Evolutionary conservation across 495 filamentous ascomycete species (phyloP).

Genomic region (Daldinia vernicosa): DNA sequence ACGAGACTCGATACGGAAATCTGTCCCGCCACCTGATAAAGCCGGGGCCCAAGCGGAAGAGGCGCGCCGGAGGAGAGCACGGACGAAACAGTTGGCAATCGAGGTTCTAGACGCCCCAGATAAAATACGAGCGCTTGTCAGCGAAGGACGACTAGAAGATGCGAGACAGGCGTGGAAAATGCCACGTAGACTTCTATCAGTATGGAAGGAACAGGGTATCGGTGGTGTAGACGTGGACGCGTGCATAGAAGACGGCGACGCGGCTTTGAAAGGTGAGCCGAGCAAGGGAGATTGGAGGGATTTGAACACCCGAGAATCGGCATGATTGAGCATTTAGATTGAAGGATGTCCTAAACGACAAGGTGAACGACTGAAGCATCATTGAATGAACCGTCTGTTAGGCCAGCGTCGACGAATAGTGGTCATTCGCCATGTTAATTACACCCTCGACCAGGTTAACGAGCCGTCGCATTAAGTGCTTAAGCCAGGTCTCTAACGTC

Average conservation of each 20-base stretch:
- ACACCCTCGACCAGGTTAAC: neutral
- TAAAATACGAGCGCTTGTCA: constrained; percentile 69
- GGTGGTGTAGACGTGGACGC: constrained; percentile 59
- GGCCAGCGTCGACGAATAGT: neutral
- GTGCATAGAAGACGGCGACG: constrained; percentile 64
- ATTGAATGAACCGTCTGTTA: neutral
- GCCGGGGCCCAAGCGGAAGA: constrained; percentile 49
- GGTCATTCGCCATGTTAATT: neutral
- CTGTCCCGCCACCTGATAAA: constrained; percentile 46
- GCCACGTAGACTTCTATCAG: constrained; percentile 59
- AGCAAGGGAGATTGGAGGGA: constrained; percentile 45
- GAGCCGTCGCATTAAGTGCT: neutral
- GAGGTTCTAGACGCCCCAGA: constrained; percentile 73
- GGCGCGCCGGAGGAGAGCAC: constrained; percentile 50
- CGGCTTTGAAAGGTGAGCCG: constrained; percentile 50
- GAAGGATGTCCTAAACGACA: neutral
- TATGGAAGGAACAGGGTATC: constrained; percentile 61
- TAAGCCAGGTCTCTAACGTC: constrained; percentile 43
- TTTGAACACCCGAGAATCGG: constrained; percentile 8
- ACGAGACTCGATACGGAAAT: constrained; percentile 60
- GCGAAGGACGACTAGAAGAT: constrained; percentile 68
- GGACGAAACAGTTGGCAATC: constrained; percentile 71
- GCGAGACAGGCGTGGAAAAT: constrained; percentile 67
- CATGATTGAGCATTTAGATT: constrained; percentile 5
- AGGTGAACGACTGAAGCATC: neutral